phyloP scores from a whole-genome alignment of 192 early-diverging fungal genomes.

The Mortierella alpina region DNA sequence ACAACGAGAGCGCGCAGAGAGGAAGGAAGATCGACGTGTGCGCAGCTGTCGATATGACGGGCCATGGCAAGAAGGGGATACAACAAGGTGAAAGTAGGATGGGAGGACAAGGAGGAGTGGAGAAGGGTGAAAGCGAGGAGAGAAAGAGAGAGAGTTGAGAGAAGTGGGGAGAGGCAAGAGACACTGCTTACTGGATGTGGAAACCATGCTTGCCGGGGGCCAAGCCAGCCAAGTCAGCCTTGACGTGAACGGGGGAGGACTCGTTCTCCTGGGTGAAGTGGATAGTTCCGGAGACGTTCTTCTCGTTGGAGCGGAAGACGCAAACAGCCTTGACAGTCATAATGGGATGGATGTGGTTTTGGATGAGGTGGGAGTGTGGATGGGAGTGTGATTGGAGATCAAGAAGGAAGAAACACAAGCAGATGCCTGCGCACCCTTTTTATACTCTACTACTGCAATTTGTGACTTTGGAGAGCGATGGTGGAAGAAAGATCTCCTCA shows the following conservation, averaged over 20 bases:
- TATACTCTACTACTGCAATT: too few relatives aligned
- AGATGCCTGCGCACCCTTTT: slow-evolving; percentile 33
- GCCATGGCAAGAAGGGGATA: slow-evolving; percentile 6
- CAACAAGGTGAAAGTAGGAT: not conserved
- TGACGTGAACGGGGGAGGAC: slow-evolving; percentile 64
- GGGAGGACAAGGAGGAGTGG: not conserved
- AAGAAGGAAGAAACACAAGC: slow-evolving; percentile 24
- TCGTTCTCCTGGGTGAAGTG: slow-evolving; percentile 76
- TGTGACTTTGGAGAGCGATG: too few relatives aligned
- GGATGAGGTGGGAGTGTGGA: not conserved
- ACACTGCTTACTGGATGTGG: slow-evolving; percentile 78
- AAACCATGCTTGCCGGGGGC: slow-evolving; percentile 83
- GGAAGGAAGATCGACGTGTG: not conserved
- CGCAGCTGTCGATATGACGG: too few relatives aligned
- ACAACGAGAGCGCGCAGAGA: slow-evolving; percentile 1
- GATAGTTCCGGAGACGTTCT: slow-evolving; percentile 75
- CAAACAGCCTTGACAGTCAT: slow-evolving; percentile 89
- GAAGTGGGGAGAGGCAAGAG: not conserved
- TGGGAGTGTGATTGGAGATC: slow-evolving; percentile 3
- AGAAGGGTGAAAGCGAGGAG: not conserved
- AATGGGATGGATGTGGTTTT: slow-evolving; percentile 12
- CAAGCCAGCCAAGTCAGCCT: slow-evolving; percentile 71
- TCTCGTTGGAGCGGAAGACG: slow-evolving; percentile 77
- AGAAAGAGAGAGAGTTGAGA: not conserved
- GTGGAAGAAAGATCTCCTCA: too few relatives aligned